Conservation (phyloP, 371 early-diverging fungal species). For the Mucor sp. region DNA sequence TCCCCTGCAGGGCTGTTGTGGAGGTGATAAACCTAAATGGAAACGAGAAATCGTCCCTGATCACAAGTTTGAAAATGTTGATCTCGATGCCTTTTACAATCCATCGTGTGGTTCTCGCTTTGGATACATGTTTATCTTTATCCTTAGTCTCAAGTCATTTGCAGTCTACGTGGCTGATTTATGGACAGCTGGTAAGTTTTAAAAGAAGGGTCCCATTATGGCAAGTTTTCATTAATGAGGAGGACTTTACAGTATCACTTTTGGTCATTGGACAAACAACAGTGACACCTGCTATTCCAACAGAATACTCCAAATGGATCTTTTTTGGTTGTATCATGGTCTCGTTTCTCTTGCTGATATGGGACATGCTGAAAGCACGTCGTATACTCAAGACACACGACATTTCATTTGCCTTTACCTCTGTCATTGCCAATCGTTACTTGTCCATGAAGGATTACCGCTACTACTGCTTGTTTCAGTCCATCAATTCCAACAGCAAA, state of each 20-base stretch:
- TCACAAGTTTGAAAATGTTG: constrained; percentile 87
- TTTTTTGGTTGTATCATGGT: constrained; percentile 73
- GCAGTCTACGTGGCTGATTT: constrained; percentile 80
- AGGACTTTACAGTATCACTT: constrained; percentile 15
- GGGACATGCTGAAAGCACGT: constrained; percentile 73
- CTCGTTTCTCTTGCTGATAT: constrained; percentile 68
- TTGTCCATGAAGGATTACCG: constrained; percentile 62
- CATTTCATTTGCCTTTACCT: constrained; percentile 81
- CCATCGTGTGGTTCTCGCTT: constrained; percentile 44
- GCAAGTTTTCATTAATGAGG: background rate
- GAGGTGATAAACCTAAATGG: constrained; percentile 61
- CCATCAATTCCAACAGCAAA: constrained; percentile 68
- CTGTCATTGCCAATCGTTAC: constrained; percentile 69
- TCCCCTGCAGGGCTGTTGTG: constrained; percentile 7
- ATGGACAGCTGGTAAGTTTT: constrained; percentile 57
- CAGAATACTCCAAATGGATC: constrained; percentile 55
- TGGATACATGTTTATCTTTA: constrained; percentile 65
- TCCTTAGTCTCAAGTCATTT: constrained; percentile 70
- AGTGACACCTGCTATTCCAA: constrained; percentile 32
- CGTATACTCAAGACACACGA: constrained; percentile 66
- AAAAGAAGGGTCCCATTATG: background rate
- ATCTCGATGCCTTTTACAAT: constrained; percentile 77
- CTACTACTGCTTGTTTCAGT: constrained; percentile 82
- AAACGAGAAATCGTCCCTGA: constrained; percentile 79
- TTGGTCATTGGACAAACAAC: constrained; percentile 24